Percentiles rank a stretch among this genome's conserved stretches.
phyloP scores from a whole-genome alignment of 495 filamentous ascomycete species.

The Thermochaetoides thermophila region DNA sequence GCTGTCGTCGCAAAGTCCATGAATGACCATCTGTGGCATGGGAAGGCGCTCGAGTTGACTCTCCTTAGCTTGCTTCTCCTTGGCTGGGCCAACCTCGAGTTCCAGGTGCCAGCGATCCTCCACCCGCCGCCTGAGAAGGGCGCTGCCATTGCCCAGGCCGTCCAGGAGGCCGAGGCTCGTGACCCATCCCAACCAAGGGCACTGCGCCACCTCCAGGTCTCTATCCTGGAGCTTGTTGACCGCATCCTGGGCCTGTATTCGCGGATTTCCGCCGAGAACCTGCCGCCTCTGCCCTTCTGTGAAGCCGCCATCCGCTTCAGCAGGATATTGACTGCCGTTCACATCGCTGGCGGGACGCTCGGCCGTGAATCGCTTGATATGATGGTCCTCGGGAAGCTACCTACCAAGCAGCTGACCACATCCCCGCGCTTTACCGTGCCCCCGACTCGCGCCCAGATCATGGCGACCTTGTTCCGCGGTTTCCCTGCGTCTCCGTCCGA shows the following conservation, averaged over 20 bases:
- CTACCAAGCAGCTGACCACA: slow-evolving; percentile 21
- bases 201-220: slow-evolving; percentile 26
- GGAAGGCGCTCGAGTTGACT: slow-evolving; percentile 81
- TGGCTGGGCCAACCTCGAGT: slow-evolving; percentile 74
- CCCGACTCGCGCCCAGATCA: slow-evolving; percentile 51
- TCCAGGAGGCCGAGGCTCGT: slow-evolving; percentile 29
- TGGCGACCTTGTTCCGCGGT: slow-evolving; percentile 53
- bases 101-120: slow-evolving; percentile 51
- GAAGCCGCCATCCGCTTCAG: slow-evolving; percentile 71
- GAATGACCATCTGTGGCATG: slow-evolving; percentile 93
- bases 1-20: slow-evolving; percentile 60
- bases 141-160: slow-evolving; percentile 28
- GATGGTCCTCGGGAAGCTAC: slow-evolving; percentile 36
- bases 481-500: slow-evolving; percentile 50
- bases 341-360: slow-evolving; percentile 52
- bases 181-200: slow-evolving; percentile 27
- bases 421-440: slow-evolving; percentile 32
- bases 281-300: slow-evolving; percentile 67
- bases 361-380: slow-evolving; percentile 51
- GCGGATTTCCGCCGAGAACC: slow-evolving; percentile 62
- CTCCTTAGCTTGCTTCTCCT: slow-evolving; percentile 70
- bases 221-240: slow-evolving; percentile 47
- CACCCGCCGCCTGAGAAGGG: slow-evolving; percentile 33
- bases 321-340: slow-evolving; percentile 55
- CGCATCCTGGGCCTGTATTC: slow-evolving; percentile 73